Evolutionary conservation across 2,329 filamentous ascomycete species (phyloP).

Genomic region (Phaeosphaeria sp.): DNA sequence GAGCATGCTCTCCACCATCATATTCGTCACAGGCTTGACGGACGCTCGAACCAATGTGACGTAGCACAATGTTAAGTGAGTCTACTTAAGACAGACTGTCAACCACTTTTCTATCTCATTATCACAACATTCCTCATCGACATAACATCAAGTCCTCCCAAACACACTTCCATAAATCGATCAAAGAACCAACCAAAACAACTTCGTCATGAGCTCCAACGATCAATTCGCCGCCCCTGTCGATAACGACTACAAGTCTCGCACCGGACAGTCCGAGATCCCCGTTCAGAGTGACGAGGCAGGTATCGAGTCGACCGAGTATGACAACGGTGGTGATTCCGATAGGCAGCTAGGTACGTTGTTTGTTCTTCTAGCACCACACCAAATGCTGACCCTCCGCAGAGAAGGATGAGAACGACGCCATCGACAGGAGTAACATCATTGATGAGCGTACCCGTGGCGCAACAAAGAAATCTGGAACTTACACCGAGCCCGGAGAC

Average conservation of each 20-base stretch:
- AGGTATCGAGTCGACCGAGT: conserved; percentile 50
- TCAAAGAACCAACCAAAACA: neutral
- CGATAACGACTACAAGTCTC: conserved; percentile 56
- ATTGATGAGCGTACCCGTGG: conserved; percentile 56
- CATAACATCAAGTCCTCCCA: neutral
- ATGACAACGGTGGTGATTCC: conserved; percentile 56
- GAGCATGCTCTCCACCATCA: neutral
- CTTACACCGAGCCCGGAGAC: conserved; percentile 60
- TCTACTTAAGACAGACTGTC: conserved; percentile 18
- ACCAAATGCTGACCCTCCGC: neutral
- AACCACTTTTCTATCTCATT: neutral
- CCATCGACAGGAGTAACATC: conserved; percentile 58
- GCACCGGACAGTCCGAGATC: conserved; percentile 54
- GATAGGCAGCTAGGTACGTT: conserved; percentile 55
- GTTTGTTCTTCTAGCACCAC: neutral
- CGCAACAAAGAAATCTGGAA: conserved; percentile 52
- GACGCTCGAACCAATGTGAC: conserved; percentile 16
- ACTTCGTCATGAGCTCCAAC: conserved; percentile 39
- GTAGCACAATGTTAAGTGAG: neutral
- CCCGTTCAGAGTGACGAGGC: conserved; percentile 57
- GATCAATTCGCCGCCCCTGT: conserved; percentile 42
- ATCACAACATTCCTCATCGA: neutral
- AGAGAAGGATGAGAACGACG: conserved; percentile 57
- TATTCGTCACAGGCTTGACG: neutral
- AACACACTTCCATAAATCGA: neutral